Evolutionary conservation across 1,284 basidiomycete genomes (phyloP), one percentile per base, ranked within the genome.

Genomic region (Microbotryum scabiosae): DNA sequence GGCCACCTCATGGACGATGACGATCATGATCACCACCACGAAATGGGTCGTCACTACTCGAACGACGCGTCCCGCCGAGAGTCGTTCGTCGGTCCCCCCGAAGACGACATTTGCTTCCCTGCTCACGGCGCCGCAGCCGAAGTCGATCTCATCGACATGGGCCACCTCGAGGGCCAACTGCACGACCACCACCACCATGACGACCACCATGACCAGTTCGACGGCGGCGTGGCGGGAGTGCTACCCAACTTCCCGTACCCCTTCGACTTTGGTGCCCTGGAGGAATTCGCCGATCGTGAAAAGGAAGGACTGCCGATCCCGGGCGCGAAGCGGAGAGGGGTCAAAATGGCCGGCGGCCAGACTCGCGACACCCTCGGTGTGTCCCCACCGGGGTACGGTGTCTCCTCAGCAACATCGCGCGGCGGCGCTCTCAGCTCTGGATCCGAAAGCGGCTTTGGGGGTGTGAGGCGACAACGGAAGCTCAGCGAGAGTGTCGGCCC

Each of bases 251-350:
- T 69, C 36, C 69, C 68, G 9, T 70, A 64, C 60, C 69, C 71
- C 12, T 94, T 90, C 73, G 84, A 92, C 73, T 96, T 93, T 73
- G 71, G 74, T 0, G 79, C 77, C 0, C 85, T 96, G 81, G 92
- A 96, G 71, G 81, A 83, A 18, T 96, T 86, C 74, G 88, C 87
- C 0, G 91, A 96, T 75, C 86, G 87, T 69, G 70, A 74, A 44
- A 66, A 70, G 45, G 59, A 73, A 72, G 79, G 61, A 75, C 74
- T 68, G 30, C 63, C 65, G 45, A 66, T 69, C 57, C 77, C 84
- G 1, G 82, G 82, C 26, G 59, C 56, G 62, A 32, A 26, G 44
- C 63, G 57, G 26, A 49, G 26, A 21, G 56, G 57, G 21, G 60
- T 44, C 26, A 56, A 56, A 16, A 41, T 28, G 8, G 41, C 36